Evolutionary conservation across 1,284 basidiomycete genomes (phyloP).

Genomic region (Thelephora terrestris): DNA sequence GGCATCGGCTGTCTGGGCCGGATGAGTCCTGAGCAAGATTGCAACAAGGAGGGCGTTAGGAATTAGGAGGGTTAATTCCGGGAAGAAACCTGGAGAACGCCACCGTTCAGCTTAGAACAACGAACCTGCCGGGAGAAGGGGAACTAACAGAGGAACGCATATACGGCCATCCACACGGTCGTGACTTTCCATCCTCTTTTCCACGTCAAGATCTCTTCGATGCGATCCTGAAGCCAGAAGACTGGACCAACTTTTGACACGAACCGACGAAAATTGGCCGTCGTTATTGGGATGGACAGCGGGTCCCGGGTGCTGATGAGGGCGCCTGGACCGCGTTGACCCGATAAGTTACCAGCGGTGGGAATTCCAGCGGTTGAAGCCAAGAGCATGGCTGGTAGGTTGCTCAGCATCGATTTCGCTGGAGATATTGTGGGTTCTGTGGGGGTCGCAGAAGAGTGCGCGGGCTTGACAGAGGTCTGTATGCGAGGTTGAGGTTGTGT

Average conservation of each 20-base stretch:
- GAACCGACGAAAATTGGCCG: slow-evolving; percentile 65
- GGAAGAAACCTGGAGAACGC: slow-evolving; percentile 47
- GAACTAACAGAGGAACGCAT: slow-evolving; percentile 59
- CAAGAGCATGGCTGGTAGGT: slow-evolving; percentile 24
- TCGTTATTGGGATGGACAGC: slow-evolving; percentile 60
- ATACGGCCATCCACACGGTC: slow-evolving; percentile 52
- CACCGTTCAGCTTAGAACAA: not conserved
- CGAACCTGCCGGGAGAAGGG: slow-evolving; percentile 1
- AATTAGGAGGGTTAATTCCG: slow-evolving; percentile 50
- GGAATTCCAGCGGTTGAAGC: slow-evolving; percentile 24
- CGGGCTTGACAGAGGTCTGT: slow-evolving; percentile 25
- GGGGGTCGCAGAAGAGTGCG: slow-evolving; percentile 29
- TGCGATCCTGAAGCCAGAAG: slow-evolving; percentile 70
- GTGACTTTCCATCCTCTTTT: slow-evolving; percentile 59
- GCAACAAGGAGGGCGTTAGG: slow-evolving; percentile 47
- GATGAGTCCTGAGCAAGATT: slow-evolving; percentile 49
- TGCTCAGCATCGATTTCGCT: slow-evolving; percentile 14
- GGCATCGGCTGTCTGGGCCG: slow-evolving; percentile 18
- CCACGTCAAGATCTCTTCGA: slow-evolving; percentile 70
- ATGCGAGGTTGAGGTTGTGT: slow-evolving; percentile 10
- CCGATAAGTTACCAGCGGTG: slow-evolving; percentile 16
- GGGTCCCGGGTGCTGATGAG: slow-evolving; percentile 46
- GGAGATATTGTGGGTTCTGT: slow-evolving; percentile 12
- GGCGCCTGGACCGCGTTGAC: slow-evolving; percentile 15
- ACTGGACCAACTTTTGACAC: slow-evolving; percentile 54